Percentiles rank a stretch among this genome's conserved stretches.
Conservation (phyloP, 305 asterid species). For the Fraxinus nigra region DNA sequence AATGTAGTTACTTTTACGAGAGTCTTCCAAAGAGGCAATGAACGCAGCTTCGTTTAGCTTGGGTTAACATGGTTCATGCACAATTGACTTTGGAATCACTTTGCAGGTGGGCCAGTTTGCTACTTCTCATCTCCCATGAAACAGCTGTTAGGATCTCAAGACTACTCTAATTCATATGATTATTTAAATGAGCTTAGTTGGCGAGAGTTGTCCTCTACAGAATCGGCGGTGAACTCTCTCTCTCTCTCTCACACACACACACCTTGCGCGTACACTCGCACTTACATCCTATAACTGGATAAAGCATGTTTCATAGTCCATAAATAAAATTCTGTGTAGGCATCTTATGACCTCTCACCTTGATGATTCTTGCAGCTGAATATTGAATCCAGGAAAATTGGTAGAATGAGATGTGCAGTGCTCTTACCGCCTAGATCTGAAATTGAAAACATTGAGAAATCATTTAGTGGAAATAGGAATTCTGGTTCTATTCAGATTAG, state of each 20-base stretch:
- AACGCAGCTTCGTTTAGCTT: not conserved
- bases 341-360: slow-evolving; percentile 14
- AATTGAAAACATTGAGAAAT: slow-evolving; percentile 38
- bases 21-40: not conserved
- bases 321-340: not conserved
- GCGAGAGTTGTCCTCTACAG: slow-evolving; percentile 62
- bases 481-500: slow-evolving; percentile 83
- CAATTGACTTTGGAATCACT: slow-evolving; percentile 28
- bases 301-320: not conserved
- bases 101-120: slow-evolving; percentile 73
- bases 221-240: slow-evolving; percentile 49
- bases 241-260: not conserved
- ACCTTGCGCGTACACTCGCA: not conserved
- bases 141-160: slow-evolving; percentile 46
- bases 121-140: slow-evolving; percentile 57
- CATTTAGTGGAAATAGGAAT: slow-evolving; percentile 36
- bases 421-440: slow-evolving; percentile 48
- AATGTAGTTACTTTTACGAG: not conserved
- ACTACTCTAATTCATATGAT: slow-evolving; percentile 30
- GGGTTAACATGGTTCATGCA: slow-evolving; percentile 7
- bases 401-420: slow-evolving; percentile 71
- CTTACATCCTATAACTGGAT: not conserved
- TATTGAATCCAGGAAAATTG: slow-evolving; percentile 29
- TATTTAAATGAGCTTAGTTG: slow-evolving; percentile 47
- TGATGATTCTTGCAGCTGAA: slow-evolving; percentile 48